Evolutionary conservation across 176 grass and related monocot genomes (phyloP).

Genomic region (Hyparrhenia diplandra): DNA sequence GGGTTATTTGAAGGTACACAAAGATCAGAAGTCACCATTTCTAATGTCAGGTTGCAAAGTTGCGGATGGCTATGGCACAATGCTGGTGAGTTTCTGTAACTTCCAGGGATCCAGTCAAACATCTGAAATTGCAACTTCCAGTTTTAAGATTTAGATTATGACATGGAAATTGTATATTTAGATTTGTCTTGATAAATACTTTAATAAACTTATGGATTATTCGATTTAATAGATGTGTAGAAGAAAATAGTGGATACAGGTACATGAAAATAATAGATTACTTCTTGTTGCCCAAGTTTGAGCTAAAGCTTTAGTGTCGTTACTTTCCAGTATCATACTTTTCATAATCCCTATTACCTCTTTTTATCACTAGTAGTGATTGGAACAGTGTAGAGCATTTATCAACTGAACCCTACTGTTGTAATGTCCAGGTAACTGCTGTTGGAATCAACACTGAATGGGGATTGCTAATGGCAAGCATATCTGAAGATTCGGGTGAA

Average conservation of each 20-base stretch:
- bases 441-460: constrained; percentile 97
- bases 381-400: neutral
- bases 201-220: too few species aligned
- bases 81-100: constrained; percentile 63
- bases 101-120: neutral
- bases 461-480: constrained; percentile 93
- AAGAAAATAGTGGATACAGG: neutral
- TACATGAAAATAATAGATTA: neutral
- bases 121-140: neutral
- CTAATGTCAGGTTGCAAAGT: constrained; percentile 99
- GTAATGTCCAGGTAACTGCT: constrained; percentile 66
- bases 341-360: neutral
- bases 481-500: constrained; percentile 98
- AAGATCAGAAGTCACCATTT: constrained; percentile 84
- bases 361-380: neutral
- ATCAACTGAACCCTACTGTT: constrained; percentile 3
- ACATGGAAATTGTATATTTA: neutral
- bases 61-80: constrained; percentile 86
- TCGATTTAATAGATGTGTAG: neutral
- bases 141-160: neutral
- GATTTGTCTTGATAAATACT: neutral
- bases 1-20: constrained; percentile 55
- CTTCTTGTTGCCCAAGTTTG: neutral
- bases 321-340: neutral
- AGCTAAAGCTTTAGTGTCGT: neutral